Conservation (phyloP, 176 grass and related monocot species). For the Triticum monococcum region DNA sequence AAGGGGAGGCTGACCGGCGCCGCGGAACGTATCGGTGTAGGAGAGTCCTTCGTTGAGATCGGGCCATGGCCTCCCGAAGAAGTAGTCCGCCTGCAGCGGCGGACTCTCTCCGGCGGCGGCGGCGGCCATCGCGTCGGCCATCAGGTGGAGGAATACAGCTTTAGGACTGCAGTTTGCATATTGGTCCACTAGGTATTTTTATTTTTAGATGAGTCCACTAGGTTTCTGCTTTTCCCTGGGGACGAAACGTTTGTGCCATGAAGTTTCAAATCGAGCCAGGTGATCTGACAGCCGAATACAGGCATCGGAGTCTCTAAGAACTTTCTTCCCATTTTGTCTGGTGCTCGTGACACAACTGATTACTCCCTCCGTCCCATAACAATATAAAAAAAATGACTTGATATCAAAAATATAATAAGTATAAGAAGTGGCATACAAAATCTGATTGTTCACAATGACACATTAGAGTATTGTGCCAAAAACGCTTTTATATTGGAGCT, state of each 20-base stretch:
- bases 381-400: too few relatives aligned
- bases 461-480: too few relatives aligned
- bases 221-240: neutral
- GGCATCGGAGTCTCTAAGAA: neutral
- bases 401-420: too few relatives aligned
- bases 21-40: conserved; percentile 69
- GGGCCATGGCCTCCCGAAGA: conserved; percentile 70
- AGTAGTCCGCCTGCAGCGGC: conserved; percentile 30
- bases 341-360: neutral
- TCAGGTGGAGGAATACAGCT: neutral
- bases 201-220: neutral
- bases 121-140: conserved; percentile 18
- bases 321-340: neutral
- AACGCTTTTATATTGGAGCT: too few relatives aligned
- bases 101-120: conserved; percentile 23
- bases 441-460: too few relatives aligned
- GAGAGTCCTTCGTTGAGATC: conserved; percentile 82
- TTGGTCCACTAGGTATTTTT: neutral
- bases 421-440: too few relatives aligned
- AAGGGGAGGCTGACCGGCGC: conserved; percentile 33
- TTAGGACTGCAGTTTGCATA: neutral
- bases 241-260: neutral
- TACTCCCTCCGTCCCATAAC: neutral
- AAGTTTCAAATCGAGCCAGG: neutral
- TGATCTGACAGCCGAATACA: neutral